Evolutionary conservation across 2,329 filamentous ascomycete genomes (phyloP).

Genomic region (Magnaporthales sp.): DNA sequence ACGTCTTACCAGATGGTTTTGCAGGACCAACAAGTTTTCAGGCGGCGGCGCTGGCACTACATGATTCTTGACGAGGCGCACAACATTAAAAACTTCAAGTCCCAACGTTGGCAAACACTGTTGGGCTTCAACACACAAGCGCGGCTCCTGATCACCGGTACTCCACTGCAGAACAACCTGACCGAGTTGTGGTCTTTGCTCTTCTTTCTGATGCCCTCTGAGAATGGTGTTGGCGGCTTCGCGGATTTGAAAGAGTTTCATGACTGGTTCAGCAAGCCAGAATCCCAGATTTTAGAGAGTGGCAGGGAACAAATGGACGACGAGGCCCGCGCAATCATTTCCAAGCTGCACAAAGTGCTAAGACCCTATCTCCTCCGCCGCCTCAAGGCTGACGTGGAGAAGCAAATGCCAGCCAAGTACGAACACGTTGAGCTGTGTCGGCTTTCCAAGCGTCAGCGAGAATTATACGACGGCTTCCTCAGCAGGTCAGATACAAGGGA

Average conservation of each 20-base stretch:
- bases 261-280: slow-evolving; percentile 89
- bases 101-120: slow-evolving; percentile 91
- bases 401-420: slow-evolving; percentile 97
- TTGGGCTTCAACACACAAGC: slow-evolving; percentile 88
- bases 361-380: slow-evolving; percentile 85
- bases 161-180: slow-evolving; percentile 91
- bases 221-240: slow-evolving; percentile 80
- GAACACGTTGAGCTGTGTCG: slow-evolving; percentile 96
- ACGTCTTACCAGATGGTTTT: slow-evolving; percentile 96
- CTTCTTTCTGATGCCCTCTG: slow-evolving; percentile 92
- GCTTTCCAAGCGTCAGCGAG: slow-evolving; percentile 87
- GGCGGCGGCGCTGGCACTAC: slow-evolving; percentile 90
- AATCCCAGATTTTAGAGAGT: slow-evolving; percentile 92
- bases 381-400: slow-evolving; percentile 93
- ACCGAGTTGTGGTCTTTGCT: slow-evolving; percentile 95
- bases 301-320: slow-evolving; percentile 91
- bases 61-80: slow-evolving; percentile 97
- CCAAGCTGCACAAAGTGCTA: slow-evolving; percentile 87
- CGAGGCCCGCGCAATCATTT: slow-evolving; percentile 84
- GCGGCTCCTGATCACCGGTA: slow-evolving; percentile 82
- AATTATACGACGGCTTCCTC: slow-evolving; percentile 94
- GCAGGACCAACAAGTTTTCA: slow-evolving; percentile 89
- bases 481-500: slow-evolving; percentile 81
- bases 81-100: slow-evolving; percentile 99
- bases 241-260: slow-evolving; percentile 94